A percentile compares a stretch with the other conserved stretches of the same genome.
Evolutionary conservation across 306 rosid species (phyloP).

Genomic region (Rosa persica): DNA sequence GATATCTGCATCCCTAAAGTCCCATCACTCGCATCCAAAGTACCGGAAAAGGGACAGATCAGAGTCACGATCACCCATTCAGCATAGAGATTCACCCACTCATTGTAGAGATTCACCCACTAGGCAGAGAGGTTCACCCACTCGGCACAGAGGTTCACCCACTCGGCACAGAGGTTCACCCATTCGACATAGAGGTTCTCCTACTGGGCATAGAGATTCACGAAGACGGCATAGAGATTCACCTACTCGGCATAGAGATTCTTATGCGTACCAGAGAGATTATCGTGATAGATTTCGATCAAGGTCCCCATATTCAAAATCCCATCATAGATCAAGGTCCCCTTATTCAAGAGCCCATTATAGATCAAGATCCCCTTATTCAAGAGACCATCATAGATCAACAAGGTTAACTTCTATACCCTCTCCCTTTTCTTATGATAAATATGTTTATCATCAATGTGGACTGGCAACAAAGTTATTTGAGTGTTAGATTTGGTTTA

Average conservation of each 20-base stretch:
- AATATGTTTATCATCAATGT: not conserved
- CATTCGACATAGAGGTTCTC: not conserved
- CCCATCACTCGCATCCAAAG: not conserved
- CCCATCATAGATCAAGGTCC: not conserved
- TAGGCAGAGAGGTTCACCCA: not conserved
- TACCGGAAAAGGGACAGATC: constrained; percentile 7
- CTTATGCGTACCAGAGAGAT: constrained; percentile 1
- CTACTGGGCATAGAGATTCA: not conserved
- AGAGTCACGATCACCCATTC: constrained; percentile 7
- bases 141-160: not conserved
- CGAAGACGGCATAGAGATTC: not conserved
- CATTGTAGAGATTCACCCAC: not conserved
- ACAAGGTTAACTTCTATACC: constrained; percentile 13
- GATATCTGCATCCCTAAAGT: not conserved
- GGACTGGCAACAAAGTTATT: not conserved
- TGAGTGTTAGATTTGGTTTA: not conserved
- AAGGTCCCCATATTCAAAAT: not conserved
- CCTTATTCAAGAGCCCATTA: constrained; percentile 7
- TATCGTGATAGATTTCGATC: not conserved
- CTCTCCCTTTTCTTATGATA: not conserved
- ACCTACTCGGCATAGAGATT: not conserved
- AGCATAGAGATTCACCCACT: constrained; percentile 1
- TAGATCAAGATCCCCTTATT: constrained; percentile 8
- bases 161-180: not conserved
- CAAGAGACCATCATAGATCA: constrained; percentile 1